Base-by-base conservation (phyloP, 805 yeast genomes). In the Nakazawaea ishiwadae region DNA sequence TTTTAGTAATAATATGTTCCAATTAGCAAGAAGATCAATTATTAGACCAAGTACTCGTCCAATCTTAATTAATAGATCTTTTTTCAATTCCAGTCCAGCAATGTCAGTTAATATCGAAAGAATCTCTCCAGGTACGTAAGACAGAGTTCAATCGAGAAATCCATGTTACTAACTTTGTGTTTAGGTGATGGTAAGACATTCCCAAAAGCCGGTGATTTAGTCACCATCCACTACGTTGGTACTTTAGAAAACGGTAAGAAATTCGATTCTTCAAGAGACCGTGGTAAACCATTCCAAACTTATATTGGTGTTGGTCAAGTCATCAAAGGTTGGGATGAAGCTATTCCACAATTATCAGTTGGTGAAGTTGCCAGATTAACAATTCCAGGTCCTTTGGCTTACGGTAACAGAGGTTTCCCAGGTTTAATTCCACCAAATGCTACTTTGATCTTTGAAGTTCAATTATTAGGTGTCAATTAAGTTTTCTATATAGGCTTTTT, bases 371-470 rank as follows among this genome's bases (percentile, higher is more conserved):
- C 97, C 39, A 76, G 84, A 61, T 73, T 91, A 60, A 88, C 95
- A 55, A 88, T 91, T 56, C 95, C 96, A 56, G 95, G 96, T 51
- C 78, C 80, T 56, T 84, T 86, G 69, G 98, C 95, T 53, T 91
- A 91, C 68, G 97, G 97, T 49, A 75, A 77, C 51, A 81, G 95
- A 68, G 98, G 98, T 37, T 88, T 84, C 81, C 97, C 97, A 53
- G 96, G 96, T 53, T 71, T 88, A 60, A 91, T 91, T 60, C 98
- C 98, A 51, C 96, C 96, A 54, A 88, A 87, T 65, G 95, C 97
- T 50, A 90, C 96, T 53, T 77, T 91, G 68, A 70, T 87, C 55
- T 85, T 85, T 53, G 93, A 85, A 53, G 93, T 85, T 48, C 91
- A 85, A 65, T 75, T 85, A 58, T 56, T 77, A 44, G 71, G 69